Conservation (phyloP, 1,284 basidiomycete species). For the Polyporus tsugae region DNA sequence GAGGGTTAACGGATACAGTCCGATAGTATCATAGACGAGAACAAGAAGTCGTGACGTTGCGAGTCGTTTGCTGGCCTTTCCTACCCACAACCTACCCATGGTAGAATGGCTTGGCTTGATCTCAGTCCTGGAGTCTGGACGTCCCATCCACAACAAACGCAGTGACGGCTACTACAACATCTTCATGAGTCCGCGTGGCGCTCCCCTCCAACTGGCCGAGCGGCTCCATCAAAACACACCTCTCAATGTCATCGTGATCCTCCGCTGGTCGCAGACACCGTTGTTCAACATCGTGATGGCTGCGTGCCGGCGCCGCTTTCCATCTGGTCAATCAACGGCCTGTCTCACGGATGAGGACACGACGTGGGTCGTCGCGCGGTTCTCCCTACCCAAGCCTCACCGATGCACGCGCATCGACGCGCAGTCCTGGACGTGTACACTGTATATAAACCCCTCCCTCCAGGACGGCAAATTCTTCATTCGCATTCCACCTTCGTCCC, state of each 20-base stretch:
- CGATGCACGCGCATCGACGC: neutral
- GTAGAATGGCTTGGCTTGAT: too few relatives aligned
- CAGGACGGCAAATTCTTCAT: slow-evolving; percentile 9
- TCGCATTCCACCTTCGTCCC: slow-evolving; percentile 17
- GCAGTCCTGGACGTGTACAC: neutral
- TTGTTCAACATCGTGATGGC: slow-evolving; percentile 1
- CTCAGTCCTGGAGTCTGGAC: too few relatives aligned
- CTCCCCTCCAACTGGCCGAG: too few relatives aligned
- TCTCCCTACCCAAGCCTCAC: too few relatives aligned
- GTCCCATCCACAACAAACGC: too few relatives aligned
- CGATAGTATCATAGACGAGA: too few relatives aligned
- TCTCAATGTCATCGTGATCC: neutral
- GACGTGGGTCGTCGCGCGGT: neutral
- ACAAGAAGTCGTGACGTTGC: too few relatives aligned
- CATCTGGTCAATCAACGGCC: neutral
- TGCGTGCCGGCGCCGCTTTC: neutral
- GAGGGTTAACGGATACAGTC: too few relatives aligned
- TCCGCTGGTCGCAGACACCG: neutral
- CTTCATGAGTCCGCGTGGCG: too few relatives aligned
- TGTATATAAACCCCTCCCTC: slow-evolving; percentile 8
- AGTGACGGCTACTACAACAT: too few relatives aligned
- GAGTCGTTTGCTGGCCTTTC: too few relatives aligned
- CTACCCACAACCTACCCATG: too few relatives aligned
- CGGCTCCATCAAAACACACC: neutral
- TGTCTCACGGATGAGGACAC: neutral